Conservation (phyloP, 2,329 filamentous ascomycete genomes). For the Epichloe sibirici region DNA sequence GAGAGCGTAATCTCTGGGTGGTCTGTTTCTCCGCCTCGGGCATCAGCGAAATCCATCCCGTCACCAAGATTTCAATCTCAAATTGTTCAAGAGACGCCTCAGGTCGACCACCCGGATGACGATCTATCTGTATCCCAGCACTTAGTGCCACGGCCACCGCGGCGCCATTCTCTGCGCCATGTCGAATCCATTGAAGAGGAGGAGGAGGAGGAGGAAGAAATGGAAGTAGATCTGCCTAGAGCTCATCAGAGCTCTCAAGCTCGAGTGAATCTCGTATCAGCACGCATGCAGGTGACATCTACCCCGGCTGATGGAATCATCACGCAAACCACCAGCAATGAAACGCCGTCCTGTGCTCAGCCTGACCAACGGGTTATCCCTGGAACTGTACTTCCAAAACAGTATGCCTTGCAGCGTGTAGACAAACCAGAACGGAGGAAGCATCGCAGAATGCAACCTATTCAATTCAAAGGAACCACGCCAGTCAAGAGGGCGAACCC, state of each 20-base stretch:
- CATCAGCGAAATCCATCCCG: neutral
- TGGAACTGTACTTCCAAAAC: conserved; percentile 7
- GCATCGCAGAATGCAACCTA: conserved; percentile 15
- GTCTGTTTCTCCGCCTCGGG: conserved; percentile 11
- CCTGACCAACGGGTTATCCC: conserved; percentile 13
- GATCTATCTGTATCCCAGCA: neutral
- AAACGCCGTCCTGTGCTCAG: conserved; percentile 23
- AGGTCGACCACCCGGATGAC: neutral
- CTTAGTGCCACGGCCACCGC: neutral
- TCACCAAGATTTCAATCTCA: conserved; percentile 9
- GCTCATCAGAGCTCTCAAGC: conserved; percentile 10
- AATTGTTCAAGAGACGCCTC: conserved; percentile 15
- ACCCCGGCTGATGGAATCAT: conserved; percentile 3
- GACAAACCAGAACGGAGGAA: conserved; percentile 2
- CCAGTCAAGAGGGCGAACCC: neutral
- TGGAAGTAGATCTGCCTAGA: conserved; percentile 20
- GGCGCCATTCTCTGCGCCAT: neutral
- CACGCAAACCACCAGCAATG: conserved; percentile 9
- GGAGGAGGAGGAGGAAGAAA: conserved; percentile 16
- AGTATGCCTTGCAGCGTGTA: neutral
- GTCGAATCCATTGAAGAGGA: neutral
- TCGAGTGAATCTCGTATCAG: conserved; percentile 15
- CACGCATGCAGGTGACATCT: conserved; percentile 8
- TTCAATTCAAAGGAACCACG: conserved; percentile 11
- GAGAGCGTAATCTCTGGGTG: conserved; percentile 8